phyloP scores from a whole-genome alignment of 768 basidiomycete species.

The Clitopilus hobsonii region DNA sequence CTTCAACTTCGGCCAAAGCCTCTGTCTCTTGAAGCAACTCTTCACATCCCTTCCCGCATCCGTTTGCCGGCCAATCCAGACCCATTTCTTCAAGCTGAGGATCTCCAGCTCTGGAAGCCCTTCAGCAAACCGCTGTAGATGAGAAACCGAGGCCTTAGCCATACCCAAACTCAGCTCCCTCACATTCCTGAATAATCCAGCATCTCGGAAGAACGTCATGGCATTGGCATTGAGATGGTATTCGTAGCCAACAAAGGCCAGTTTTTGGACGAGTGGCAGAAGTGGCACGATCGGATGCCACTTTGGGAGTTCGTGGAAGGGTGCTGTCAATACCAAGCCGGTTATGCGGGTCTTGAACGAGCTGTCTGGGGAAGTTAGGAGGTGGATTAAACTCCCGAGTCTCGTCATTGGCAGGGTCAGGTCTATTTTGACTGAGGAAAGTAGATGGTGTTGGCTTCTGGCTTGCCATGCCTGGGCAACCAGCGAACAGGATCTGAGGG shows the following conservation, averaged over 20 bases:
- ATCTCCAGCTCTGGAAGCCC: constrained; percentile 4
- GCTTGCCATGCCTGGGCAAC: constrained; percentile 35
- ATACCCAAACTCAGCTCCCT: not conserved
- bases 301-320: too few species aligned
- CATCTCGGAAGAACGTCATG: constrained; percentile 6
- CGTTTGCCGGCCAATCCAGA: constrained; percentile 6
- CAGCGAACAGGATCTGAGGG: constrained; percentile 28
- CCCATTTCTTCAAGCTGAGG: constrained; percentile 1
- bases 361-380: constrained; percentile 2
- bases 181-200: not conserved
- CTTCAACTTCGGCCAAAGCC: constrained; percentile 5
- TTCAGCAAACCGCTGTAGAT: constrained; percentile 1
- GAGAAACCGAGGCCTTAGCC: constrained; percentile 5
- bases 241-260: not conserved
- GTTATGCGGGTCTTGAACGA: constrained; percentile 3
- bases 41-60: not conserved
- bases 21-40: not conserved
- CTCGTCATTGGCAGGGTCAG: constrained; percentile 6
- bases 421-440: constrained; percentile 29
- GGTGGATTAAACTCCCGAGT: not conserved
- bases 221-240: too few species aligned
- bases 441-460: constrained; percentile 33
- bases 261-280: not conserved
- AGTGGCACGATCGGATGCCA: not conserved
- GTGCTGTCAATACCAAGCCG: constrained; percentile 2